These are phyloP conservation scores for Coemansia sp. DNA, from an alignment of 192 early-diverging fungal species.

Conservation along the genomic window DNA sequence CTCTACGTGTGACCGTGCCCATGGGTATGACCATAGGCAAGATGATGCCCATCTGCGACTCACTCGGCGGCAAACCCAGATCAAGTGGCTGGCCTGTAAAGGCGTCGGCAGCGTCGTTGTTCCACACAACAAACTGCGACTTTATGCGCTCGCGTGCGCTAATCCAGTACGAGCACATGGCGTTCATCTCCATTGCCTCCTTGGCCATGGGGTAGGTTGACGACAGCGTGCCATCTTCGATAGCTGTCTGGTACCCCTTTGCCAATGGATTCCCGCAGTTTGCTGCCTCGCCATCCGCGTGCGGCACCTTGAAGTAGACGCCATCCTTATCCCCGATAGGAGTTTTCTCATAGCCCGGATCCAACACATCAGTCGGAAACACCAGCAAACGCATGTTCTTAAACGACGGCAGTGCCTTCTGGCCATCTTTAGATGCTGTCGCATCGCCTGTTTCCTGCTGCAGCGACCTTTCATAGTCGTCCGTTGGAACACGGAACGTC, in stretches of 20 bases:
- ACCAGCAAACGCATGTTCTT: conserved; percentile 34
- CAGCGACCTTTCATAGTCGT: conserved; percentile 28
- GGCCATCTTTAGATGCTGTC: not conserved
- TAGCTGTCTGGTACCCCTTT: conserved; percentile 74
- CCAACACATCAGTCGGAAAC: conserved; percentile 46
- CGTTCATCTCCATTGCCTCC: conserved; percentile 74
- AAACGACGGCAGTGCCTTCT: conserved; percentile 5
- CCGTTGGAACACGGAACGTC: conserved; percentile 71
- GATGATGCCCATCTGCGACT: conserved; percentile 64
- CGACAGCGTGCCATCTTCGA: conserved; percentile 77
- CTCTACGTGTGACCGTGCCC: conserved; percentile 95
- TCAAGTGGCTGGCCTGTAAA: conserved; percentile 25
- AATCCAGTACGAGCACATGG: conserved; percentile 89
- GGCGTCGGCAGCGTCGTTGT: conserved; percentile 49
- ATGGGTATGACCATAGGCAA: conserved; percentile 87
- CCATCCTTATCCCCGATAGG: conserved; percentile 27
- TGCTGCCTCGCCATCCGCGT: conserved; percentile 74
- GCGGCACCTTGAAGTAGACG: conserved; percentile 76
- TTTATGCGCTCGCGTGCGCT: conserved; percentile 74
- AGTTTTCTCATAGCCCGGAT: conserved; percentile 48
- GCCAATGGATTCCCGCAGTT: conserved; percentile 84
- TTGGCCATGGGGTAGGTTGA: conserved; percentile 69
- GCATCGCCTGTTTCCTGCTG: conserved; percentile 12
- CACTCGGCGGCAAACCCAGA: conserved; percentile 17
- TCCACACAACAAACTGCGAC: conserved; percentile 85